Base-by-base conservation (phyloP, 2,329 filamentous ascomycete genomes). In the Penicillium sp. region DNA sequence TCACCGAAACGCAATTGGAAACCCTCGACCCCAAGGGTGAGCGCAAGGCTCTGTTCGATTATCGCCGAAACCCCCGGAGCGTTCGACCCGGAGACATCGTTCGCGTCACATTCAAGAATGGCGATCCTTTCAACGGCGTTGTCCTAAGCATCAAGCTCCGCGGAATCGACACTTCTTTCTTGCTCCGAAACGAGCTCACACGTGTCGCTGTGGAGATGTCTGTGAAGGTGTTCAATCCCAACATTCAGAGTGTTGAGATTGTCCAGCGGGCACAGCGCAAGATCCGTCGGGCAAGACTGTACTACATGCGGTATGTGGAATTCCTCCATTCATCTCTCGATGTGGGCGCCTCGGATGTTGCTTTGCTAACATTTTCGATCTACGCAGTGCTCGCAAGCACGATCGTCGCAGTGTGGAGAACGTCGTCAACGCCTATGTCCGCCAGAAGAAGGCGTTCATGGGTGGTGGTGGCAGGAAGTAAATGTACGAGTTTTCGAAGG, bases 151-250 rank as follows among this genome's bases (percentile, higher is more conserved):
- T 98, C 66, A 86, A 90, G 47, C 80, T 89, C 46, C 80, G 86
- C n/a, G 90, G 90, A 50, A 81, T 93, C 51, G 91, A 97, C 73
- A 95, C 89, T 2, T 86, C 87, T 4, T 85, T 98, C 47, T 74
- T 95, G 50, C 77, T 98, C 51, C 81, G 93, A 48, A 91, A 91
- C 61, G 84, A 94, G 66, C 74, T 98, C 60, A 90, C 88, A 57
- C 82, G 87, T 60, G 82, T 94, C 5, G 88, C 88, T 51, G 88
- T 95, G 51, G 93, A 98, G 79, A 93, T 95, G 88, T 95, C 89
- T 84, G 90, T 87, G 72, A 98, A 98, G 77, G 78, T 97, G 50
- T 97, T 93, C 76, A 88, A 83, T 65, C 91, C 91, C 51, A 86
- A 88, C 65, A 85, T 97, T 29, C 83, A 86, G 66, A 88, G 88